Evolutionary conservation across 2,329 filamentous ascomycete species (phyloP).

Genomic region (Graphiopsis chlorocephala): DNA sequence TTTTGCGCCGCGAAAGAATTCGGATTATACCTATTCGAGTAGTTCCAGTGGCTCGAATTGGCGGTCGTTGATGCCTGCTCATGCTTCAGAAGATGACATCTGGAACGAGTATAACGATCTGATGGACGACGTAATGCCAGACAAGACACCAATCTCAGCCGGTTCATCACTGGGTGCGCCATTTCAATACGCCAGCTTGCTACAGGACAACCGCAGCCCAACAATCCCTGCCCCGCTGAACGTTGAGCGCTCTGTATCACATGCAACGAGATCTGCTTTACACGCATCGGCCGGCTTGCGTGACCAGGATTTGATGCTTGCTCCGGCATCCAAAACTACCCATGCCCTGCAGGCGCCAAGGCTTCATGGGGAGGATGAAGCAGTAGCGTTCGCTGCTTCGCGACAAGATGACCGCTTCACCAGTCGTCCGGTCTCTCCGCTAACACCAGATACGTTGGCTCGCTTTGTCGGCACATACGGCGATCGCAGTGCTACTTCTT

Average conservation of each 20-base stretch:
- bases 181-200: slow-evolving; percentile 56
- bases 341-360: slow-evolving; percentile 19
- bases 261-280: slow-evolving; percentile 18
- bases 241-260: slow-evolving; percentile 15
- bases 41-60: slow-evolving; percentile 61
- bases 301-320: slow-evolving; percentile 8
- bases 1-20: slow-evolving; percentile 72
- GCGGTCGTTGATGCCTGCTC: slow-evolving; percentile 21
- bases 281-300: slow-evolving; percentile 16
- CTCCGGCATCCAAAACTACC: background rate
- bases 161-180: slow-evolving; percentile 54
- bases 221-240: slow-evolving; percentile 14
- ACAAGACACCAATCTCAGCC: slow-evolving; percentile 50
- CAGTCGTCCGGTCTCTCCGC: slow-evolving; percentile 3
- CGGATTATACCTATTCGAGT: slow-evolving; percentile 63
- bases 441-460: slow-evolving; percentile 52
- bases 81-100: slow-evolving; percentile 69
- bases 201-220: slow-evolving; percentile 33
- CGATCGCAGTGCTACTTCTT: slow-evolving; percentile 38
- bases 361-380: slow-evolving; percentile 11
- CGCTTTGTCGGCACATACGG: slow-evolving; percentile 54
- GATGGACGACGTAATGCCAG: slow-evolving; percentile 65
- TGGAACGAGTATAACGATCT: slow-evolving; percentile 95
- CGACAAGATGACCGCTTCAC: slow-evolving; percentile 10
- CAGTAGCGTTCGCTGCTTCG: background rate